Conservation (phyloP, 192 early-diverging fungal species). For the Coemansia sp. region DNA sequence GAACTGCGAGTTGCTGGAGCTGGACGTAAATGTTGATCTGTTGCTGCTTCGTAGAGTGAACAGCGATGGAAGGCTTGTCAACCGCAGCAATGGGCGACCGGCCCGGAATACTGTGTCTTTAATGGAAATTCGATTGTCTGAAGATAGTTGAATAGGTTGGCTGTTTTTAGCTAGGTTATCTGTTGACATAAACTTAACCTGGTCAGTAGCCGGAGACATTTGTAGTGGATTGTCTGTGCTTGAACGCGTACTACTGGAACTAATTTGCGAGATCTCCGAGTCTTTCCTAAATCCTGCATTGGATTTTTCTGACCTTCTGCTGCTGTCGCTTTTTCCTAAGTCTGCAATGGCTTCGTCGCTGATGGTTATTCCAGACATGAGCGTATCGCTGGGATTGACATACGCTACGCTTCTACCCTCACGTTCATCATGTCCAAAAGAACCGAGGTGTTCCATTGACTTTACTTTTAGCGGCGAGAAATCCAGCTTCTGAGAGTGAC, state of each 20-base stretch:
- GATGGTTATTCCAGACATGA: slow-evolving; percentile 1
- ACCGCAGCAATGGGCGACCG: slow-evolving; percentile 12
- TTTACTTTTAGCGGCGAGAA: not conserved
- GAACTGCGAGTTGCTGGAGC: slow-evolving; percentile 20
- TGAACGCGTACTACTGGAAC: not conserved
- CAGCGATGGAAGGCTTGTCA: slow-evolving; percentile 18
- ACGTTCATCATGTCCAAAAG: too few species aligned
- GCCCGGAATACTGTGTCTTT: too few species aligned
- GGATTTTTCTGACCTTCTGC: not conserved
- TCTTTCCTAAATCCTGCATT: too few species aligned
- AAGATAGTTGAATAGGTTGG: not conserved
- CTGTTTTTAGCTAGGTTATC: not conserved
- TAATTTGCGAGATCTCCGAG: not conserved
- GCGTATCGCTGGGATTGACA: slow-evolving; percentile 2
- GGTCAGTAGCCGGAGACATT: not conserved
- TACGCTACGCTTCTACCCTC: not conserved
- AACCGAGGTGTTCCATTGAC: not conserved
- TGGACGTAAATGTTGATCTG: slow-evolving; percentile 14
- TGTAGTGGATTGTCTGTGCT: not conserved
- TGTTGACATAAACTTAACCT: not conserved
- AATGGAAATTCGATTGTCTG: not conserved
- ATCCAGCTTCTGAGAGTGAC: not conserved
- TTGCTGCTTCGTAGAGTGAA: slow-evolving; percentile 17
- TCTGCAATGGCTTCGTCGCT: not conserved
- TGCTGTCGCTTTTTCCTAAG: not conserved